A percentile compares a stretch with the other conserved stretches of the same genome.
Evolutionary conservation across 2,329 filamentous ascomycete genomes (phyloP).

Genomic region (Ceratocystis colombiana): DNA sequence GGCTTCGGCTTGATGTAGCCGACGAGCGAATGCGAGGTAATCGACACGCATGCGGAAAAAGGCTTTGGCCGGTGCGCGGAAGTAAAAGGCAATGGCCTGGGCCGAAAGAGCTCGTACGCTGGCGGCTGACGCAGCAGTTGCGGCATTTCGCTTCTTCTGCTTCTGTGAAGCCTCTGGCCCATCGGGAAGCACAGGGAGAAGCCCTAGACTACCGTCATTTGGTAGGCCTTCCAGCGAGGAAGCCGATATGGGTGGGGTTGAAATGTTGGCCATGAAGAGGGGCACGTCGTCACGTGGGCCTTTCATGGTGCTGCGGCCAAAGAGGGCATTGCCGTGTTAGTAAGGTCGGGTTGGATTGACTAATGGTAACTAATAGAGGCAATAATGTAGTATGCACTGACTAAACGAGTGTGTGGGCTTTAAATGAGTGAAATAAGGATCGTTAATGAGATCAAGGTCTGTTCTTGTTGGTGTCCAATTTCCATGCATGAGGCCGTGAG

Average conservation of each 20-base stretch:
- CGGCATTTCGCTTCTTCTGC: slow-evolving; percentile 36
- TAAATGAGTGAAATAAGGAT: background rate
- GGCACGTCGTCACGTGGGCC: slow-evolving; percentile 6
- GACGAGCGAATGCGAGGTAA: slow-evolving; percentile 54
- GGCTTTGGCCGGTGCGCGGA: slow-evolving; percentile 79
- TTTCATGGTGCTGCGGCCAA: slow-evolving; percentile 10
- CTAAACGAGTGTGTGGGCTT: slow-evolving; percentile 12
- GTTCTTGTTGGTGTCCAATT: background rate
- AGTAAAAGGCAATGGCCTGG: slow-evolving; percentile 81
- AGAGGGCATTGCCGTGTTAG: slow-evolving; percentile 3
- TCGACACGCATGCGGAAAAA: slow-evolving; percentile 88
- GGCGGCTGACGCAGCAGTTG: slow-evolving; percentile 70
- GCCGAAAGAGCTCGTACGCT: slow-evolving; percentile 74
- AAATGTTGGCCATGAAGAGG: slow-evolving; percentile 7
- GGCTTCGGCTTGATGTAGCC: slow-evolving; percentile 20
- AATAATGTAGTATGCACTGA: slow-evolving; percentile 5
- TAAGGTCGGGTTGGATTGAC: background rate
- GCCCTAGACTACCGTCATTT: slow-evolving; percentile 37
- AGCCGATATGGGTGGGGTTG: background rate
- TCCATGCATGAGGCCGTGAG: background rate
- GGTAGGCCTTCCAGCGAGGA: background rate
- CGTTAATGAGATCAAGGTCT: background rate
- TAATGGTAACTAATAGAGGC: background rate
- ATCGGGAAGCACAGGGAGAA: slow-evolving; percentile 35
- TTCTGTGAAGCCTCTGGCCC: slow-evolving; percentile 39